Base-by-base conservation (phyloP, 2,329 filamentous ascomycete genomes). In the Penicillium sp. region DNA sequence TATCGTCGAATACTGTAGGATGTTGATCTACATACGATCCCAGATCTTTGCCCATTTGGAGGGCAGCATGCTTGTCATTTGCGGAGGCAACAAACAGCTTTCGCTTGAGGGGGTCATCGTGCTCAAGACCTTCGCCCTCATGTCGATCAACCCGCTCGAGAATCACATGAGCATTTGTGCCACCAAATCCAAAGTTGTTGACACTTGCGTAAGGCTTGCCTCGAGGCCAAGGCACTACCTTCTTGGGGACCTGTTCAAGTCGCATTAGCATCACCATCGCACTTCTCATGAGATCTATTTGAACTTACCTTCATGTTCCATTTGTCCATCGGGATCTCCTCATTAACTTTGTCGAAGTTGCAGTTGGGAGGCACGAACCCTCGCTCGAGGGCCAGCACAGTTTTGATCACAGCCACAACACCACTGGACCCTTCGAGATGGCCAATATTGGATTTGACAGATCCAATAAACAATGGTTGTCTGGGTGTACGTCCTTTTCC, bases 101-200 rank as follows among this genome's bases (percentile, higher is more conserved):
- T 7, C 60, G 54, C 13, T 49, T 53, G 1, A 59, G 45, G 9
- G 50, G 57, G 10, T 58, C 59, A 21, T 54, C 40, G 22, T 58
- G 60, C 10, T 47, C 24, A 13, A 42, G 21, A 32, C 57, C 58
- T 44, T 63, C 45, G 6, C 55, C 65, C 44, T 64, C 55, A 14
- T 57, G 14, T 5, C 53, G 54, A 39, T 55, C 51, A n/a, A 53
- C 57, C 39, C 60, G 57, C 50, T 70, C 66, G 18, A 72, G 43
- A 45, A 72, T 59, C 48, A 64, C 61, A 50, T 71, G 67, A n/a
- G 67, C 67, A 49, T 70, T 71, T 22, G 67, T 63, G n/a, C 69
- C 69, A 27, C 69, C 69, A 56, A 65, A 71, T 18, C 72, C 72
- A 46, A 74, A 74, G 40, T 62, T 69, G 49, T 72, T 73, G 24